A percentile compares a stretch with the other conserved stretches of the same genome.
These are phyloP conservation scores for Cladochytrium replicatum DNA, from an alignment of 192 early-diverging fungal genomes.

Conservation along the genomic window DNA sequence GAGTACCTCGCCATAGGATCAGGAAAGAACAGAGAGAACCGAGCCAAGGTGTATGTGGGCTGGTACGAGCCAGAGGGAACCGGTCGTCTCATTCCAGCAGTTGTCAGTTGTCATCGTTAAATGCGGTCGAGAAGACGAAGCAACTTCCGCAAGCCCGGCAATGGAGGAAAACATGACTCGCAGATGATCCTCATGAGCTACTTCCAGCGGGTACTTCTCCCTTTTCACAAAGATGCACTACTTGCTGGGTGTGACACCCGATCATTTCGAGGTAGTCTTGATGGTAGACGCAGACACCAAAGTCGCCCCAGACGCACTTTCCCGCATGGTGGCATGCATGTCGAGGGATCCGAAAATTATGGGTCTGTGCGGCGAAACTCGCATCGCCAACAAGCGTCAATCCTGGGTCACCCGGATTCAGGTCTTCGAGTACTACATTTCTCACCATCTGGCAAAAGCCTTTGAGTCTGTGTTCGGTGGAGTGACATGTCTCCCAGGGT, in stretches of 20 bases:
- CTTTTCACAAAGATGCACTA: constrained; percentile 79
- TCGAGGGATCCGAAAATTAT: constrained; percentile 75
- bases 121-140: constrained; percentile 33
- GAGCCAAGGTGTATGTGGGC: constrained; percentile 86
- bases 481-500: constrained; percentile 93
- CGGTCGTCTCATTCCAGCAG: constrained; percentile 33
- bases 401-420: constrained; percentile 90
- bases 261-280: constrained; percentile 53
- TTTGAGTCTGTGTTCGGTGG: constrained; percentile 98
- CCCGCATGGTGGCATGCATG: constrained; percentile 51
- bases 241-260: constrained; percentile 77
- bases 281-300: constrained; percentile 91
- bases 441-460: constrained; percentile 90
- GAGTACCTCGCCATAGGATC: constrained; percentile 77
- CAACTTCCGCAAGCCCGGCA: constrained; percentile 38
- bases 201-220: constrained; percentile 64
- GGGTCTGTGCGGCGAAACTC: constrained; percentile 94
- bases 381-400: constrained; percentile 89
- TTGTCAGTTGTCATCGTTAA: constrained; percentile 45
- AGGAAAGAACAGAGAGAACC: constrained; percentile 83
- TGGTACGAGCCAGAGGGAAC: constrained; percentile 55
- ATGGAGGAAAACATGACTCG: constrained; percentile 89
- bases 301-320: constrained; percentile 40
- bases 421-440: constrained; percentile 98
- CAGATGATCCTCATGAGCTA: constrained; percentile 95